These are phyloP conservation scores for Solanum dulcamara DNA, from an alignment of 257 asterid genomes.

Conservation along the genomic window DNA sequence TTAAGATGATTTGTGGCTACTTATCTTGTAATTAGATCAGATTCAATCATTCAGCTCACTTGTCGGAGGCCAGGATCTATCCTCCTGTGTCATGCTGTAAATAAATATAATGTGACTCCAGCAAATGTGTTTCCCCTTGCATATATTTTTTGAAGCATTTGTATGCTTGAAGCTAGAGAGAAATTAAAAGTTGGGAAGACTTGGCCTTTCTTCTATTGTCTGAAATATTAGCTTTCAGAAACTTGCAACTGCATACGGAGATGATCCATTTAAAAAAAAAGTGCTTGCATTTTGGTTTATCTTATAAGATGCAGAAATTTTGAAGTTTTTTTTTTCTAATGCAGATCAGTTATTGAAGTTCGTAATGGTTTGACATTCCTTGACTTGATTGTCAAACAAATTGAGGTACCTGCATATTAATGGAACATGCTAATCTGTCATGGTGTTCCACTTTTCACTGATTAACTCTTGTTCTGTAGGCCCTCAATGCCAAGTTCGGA, in stretches of 20 bases:
- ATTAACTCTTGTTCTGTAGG: constrained; percentile 31
- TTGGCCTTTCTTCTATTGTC: not conserved
- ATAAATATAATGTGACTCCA: not conserved
- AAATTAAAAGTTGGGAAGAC: not conserved
- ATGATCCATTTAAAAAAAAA: not conserved
- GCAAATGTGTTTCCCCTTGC: not conserved
- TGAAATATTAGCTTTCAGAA: not conserved
- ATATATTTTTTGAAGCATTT: not conserved
- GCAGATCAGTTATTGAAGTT: constrained; percentile 98
- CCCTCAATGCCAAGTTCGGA: constrained; percentile 73
- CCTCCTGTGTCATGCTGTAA: not conserved
- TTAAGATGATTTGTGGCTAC: not conserved
- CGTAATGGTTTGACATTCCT: constrained; percentile 94
- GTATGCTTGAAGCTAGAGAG: not conserved
- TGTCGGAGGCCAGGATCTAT: not conserved
- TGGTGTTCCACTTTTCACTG: not conserved
- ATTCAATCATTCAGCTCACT: not conserved
- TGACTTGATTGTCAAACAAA: constrained; percentile 90
- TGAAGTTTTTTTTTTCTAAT: not conserved
- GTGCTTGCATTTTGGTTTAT: not conserved
- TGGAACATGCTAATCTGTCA: not conserved
- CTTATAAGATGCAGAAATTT: not conserved
- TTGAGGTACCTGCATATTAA: constrained; percentile 51
- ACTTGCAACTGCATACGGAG: not conserved
- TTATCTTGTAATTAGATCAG: not conserved